These are phyloP conservation scores for Scytalidium sp. DNA, from an alignment of 2,329 filamentous ascomycete species.

Conservation along the genomic window DNA sequence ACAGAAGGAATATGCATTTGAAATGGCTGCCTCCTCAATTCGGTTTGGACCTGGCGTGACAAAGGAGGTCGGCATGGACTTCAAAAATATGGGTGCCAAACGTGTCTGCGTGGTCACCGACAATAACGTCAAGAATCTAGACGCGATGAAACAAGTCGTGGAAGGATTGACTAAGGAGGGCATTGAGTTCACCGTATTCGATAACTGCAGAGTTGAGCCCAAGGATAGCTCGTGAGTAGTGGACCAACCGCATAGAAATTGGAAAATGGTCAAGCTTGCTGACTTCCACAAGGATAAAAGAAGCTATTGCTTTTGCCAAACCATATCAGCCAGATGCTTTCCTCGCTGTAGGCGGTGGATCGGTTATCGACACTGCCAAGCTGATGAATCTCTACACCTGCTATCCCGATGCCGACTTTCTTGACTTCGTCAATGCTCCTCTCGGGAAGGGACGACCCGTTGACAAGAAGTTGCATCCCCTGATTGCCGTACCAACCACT, in stretches of 20 bases:
- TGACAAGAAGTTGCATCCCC: slow-evolving; percentile 65
- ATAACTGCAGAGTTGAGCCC: slow-evolving; percentile 80
- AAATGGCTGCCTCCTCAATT: slow-evolving; percentile 95
- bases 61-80: slow-evolving; percentile 96
- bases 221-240: slow-evolving; percentile 81
- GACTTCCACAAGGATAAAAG: slow-evolving; percentile 62
- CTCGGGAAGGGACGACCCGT: slow-evolving; percentile 81
- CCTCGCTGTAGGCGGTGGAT: slow-evolving; percentile 87
- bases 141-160: slow-evolving; percentile 86
- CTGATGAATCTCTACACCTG: slow-evolving; percentile 95
- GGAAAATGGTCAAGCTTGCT: slow-evolving; percentile 1
- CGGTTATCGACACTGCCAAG: slow-evolving; percentile 97
- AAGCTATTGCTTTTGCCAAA: slow-evolving; percentile 85
- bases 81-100: slow-evolving; percentile 84
- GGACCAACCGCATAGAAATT: neutral
- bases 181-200: slow-evolving; percentile 77
- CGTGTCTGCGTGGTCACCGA: slow-evolving; percentile 93
- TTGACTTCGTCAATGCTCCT: slow-evolving; percentile 97
- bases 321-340: slow-evolving; percentile 83
- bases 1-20: slow-evolving; percentile 95
- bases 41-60: slow-evolving; percentile 92
- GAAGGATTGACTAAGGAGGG: slow-evolving; percentile 77
- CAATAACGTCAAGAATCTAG: slow-evolving; percentile 71
- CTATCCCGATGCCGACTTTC: slow-evolving; percentile 88
- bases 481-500: slow-evolving; percentile 82